Evolutionary conservation across 192 early-diverging fungal species (phyloP), one percentile per base, ranked within the genome.

Genomic region (Coemansia sp.): DNA sequence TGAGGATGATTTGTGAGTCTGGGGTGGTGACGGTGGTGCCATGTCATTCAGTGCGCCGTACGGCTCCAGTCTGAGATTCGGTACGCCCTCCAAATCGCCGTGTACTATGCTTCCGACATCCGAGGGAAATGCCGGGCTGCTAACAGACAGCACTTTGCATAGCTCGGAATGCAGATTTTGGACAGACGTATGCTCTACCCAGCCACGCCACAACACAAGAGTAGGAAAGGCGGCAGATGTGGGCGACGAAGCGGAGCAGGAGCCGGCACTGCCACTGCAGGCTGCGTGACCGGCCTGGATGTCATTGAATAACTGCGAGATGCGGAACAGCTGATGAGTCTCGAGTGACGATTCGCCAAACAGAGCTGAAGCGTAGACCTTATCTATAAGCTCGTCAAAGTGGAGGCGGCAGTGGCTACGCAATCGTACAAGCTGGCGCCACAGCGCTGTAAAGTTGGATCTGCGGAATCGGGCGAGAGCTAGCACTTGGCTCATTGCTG

Each of bases 371-470:
- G 59, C 23, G 1, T 73, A 69, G 23, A 75, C 31, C 4, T 20
- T 45, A 1, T 75, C 78, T 7, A 71, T 37, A 26, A 81, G 39
- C 51, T 62, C 59, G 16, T 42, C 34, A 48, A 66, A 67, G 28
- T 81, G 78, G 23, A 6, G 28, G 13, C 23, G 8, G 78, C 78
- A 81, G 50, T 69, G 73, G 8, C 23, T 10, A 8, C 57, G 69
- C 4, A 75, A 35, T 2, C 73, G 65, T 21, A 28, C 31, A 33
- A 81, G 59, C 65, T 72, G 69, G 14, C 66, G 73, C 73, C 73
- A 81, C 34, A 81, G 63, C 11, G 63, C 78, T 10, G 73, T 63
- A 48, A 81, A 81, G 66, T 75, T 81, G 62, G 69, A 65, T 42
- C 73, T 69, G 11, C 78, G 78, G 63, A 81, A 75, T 24, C 73